These are phyloP conservation scores for Diaporthe humulicola DNA, from an alignment of 2,329 filamentous ascomycete genomes.

Conservation along the genomic window DNA sequence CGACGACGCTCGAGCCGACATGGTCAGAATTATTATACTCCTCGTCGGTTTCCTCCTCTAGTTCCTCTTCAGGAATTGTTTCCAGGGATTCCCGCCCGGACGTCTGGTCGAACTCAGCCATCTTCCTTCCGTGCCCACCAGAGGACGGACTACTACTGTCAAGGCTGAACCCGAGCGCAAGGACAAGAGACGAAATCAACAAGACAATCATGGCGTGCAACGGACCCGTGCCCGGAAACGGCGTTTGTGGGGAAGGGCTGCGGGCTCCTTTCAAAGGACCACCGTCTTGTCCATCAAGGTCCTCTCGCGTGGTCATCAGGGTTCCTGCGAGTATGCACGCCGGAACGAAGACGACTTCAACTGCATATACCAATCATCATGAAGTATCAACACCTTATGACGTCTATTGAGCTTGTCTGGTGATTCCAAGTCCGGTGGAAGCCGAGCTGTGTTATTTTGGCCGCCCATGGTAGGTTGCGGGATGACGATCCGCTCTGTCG, in stretches of 20 bases:
- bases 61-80: not conserved
- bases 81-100: not conserved
- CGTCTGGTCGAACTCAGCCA: not conserved
- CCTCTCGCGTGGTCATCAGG: slow-evolving; percentile 18
- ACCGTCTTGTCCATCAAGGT: slow-evolving; percentile 15
- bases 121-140: not conserved
- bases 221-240: not conserved
- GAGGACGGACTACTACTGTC: not conserved
- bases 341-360: not conserved
- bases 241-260: not conserved
- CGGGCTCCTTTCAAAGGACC: not conserved
- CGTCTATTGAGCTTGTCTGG: not conserved
- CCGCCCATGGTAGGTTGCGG: not conserved
- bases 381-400: not conserved
- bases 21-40: not conserved
- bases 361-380: too few relatives aligned
- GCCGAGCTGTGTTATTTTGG: not conserved
- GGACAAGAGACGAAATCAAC: slow-evolving; percentile 20
- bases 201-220: slow-evolving; percentile 26
- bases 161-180: slow-evolving; percentile 17
- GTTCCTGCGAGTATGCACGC: slow-evolving; percentile 7
- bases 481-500: not conserved
- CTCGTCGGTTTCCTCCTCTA: not conserved
- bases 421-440: not conserved
- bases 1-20: not conserved